Conservation (phyloP, 805 yeast species). For the Groenewaldozyma salmanticensis region DNA sequence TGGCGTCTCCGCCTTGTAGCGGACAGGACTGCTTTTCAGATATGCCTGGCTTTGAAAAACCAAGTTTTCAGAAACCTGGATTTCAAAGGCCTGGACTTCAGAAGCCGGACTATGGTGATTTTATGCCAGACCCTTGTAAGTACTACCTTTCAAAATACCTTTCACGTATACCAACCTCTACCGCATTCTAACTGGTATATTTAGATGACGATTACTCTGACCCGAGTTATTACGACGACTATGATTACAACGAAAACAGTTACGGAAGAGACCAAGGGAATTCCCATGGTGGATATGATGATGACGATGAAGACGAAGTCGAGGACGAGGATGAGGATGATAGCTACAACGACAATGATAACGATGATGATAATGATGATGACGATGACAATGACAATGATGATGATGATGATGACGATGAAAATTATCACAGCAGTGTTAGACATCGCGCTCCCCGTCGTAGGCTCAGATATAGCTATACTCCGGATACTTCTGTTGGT, state of each 20-base stretch:
- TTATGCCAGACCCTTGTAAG: too few relatives aligned
- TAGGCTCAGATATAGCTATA: background rate
- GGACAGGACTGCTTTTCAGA: too few relatives aligned
- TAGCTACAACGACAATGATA: slow-evolving; percentile 4
- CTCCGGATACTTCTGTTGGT: background rate
- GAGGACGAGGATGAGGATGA: background rate
- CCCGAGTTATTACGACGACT: too few relatives aligned
- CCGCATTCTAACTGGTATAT: too few relatives aligned
- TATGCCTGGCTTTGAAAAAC: too few relatives aligned
- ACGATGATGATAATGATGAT: background rate
- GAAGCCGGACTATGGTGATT: too few relatives aligned
- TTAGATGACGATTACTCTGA: too few relatives aligned
- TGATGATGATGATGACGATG: slow-evolving; percentile 5
- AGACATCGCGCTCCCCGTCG: background rate
- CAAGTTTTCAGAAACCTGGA: too few relatives aligned
- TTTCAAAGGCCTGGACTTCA: too few relatives aligned
- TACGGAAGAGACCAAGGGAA: background rate
- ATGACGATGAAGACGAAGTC: slow-evolving; percentile 1
- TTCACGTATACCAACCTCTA: too few relatives aligned
- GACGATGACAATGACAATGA: slow-evolving; percentile 1
- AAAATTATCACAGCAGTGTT: background rate
- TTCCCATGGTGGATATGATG: slow-evolving; percentile 2
- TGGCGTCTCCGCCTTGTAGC: too few relatives aligned
- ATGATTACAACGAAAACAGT: background rate
- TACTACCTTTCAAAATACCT: too few relatives aligned